Base-by-base conservation (phyloP, 1,139 yeast genomes). In the Suhomyces bokatorum region DNA sequence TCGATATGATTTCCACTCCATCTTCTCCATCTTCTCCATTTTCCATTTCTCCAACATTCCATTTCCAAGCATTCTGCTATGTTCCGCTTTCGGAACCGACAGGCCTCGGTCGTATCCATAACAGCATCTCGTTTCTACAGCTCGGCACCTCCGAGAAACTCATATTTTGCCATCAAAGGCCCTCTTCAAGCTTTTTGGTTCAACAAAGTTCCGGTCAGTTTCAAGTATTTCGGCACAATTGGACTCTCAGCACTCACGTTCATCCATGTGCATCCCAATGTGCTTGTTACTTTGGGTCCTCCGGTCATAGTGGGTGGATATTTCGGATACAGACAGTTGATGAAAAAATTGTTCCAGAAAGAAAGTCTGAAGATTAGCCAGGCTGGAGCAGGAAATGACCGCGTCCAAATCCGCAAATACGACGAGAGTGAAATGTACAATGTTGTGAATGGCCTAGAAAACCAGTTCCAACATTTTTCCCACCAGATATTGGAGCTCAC, bases 261-360 rank as follows among this genome's bases (percentile, higher is more conserved):
- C n/a, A 66, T 67, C 10, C 70, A 71, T 42, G 43, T 71, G 12
- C 75, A 70, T 51, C 75, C 73, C 12, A 62, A 68, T 46, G 53
- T 62, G 10, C 42, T 70, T 8, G 45, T 69, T 12, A 70, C 77
- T 1, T 48, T 66, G 10, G 69, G 63, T 0, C 79, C 79, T 1
- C 78, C 79, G 1, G 39, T 60, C 2, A 55, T 60, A 0, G 51
- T 67, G 1, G 66, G 61, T 0, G 56, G 62, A 2, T 70, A 60
- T 49, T 69, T 54, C 39, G 54, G 54, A 7, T 59, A 60, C 44
- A 55, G 58, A 16, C 48, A 48, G 16, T 43, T 52, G 46, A 50
- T 51, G 44, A 51, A 52, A 41, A 27, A 46, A 11, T 48, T 50
- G 20, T 62, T 63, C 47, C 22, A 40, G 3, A 32, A 44, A 9